A percentile compares a stretch with the other conserved stretches of the same genome.
Evolutionary conservation across 768 basidiomycete species (phyloP).

Genomic region (Tylopilus sp.): DNA sequence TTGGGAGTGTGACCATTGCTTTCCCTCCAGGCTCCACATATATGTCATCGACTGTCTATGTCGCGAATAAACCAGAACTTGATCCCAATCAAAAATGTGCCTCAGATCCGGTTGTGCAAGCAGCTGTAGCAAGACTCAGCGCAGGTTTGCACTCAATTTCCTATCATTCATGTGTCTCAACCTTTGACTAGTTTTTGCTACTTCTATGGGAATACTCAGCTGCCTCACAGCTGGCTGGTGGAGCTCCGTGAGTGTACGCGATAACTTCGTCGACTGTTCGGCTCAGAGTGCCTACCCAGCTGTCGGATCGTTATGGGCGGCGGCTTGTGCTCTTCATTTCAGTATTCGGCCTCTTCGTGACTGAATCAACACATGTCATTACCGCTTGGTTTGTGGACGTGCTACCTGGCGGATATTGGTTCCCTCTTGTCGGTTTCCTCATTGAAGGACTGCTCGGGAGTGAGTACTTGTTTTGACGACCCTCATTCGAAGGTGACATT

Average conservation of each 20-base stretch:
- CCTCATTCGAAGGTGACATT: neutral
- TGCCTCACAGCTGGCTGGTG: slow-evolving; percentile 85
- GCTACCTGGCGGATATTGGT: slow-evolving; percentile 82
- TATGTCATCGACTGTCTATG: neutral
- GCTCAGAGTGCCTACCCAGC: slow-evolving; percentile 34
- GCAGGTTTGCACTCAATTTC: slow-evolving; percentile 43
- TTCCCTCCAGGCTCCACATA: slow-evolving; percentile 4
- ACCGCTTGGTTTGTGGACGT: slow-evolving; percentile 54
- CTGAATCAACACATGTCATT: slow-evolving; percentile 64
- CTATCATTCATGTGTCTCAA: neutral
- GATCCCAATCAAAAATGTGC: slow-evolving; percentile 42
- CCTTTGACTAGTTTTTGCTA: slow-evolving; percentile 49
- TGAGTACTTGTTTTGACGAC: slow-evolving; percentile 27
- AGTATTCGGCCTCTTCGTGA: slow-evolving; percentile 55
- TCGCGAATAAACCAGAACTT: neutral
- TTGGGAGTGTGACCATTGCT: neutral
- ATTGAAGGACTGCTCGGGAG: slow-evolving; percentile 75
- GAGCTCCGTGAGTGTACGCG: slow-evolving; percentile 59
- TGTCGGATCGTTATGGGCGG: slow-evolving; percentile 78
- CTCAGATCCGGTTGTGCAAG: slow-evolving; percentile 69
- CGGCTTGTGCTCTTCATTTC: slow-evolving; percentile 60
- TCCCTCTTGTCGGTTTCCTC: slow-evolving; percentile 61
- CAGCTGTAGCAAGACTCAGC: slow-evolving; percentile 63
- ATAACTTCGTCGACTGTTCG: neutral
- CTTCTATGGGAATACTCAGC: slow-evolving; percentile 66